phyloP scores from a whole-genome alignment of 2,329 filamentous ascomycete species.

The Fusarium sp. region DNA sequence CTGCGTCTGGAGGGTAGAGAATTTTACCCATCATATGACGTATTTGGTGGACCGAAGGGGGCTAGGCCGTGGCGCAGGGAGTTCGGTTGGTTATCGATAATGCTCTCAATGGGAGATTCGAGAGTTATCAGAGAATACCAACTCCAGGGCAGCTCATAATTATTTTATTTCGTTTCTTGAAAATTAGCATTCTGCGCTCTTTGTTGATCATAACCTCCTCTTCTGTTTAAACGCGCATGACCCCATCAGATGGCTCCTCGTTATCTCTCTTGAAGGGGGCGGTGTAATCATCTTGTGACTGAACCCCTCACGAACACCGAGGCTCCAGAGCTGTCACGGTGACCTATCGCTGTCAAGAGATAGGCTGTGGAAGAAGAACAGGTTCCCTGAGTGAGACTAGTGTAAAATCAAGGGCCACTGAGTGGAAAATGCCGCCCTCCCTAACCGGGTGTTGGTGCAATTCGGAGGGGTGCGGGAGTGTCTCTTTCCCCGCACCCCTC shows the following conservation, averaged over 20 bases:
- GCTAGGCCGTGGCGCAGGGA: background rate
- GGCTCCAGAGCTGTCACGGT: background rate
- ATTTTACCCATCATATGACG: background rate
- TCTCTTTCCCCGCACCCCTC: background rate
- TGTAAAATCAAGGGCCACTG: background rate
- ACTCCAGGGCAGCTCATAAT: background rate
- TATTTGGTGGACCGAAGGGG: background rate
- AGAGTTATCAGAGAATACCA: background rate
- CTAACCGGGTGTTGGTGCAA: background rate
- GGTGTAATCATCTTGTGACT: background rate
- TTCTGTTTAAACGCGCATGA: background rate
- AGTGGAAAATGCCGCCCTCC: background rate
- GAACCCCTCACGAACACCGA: background rate
- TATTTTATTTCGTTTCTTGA: background rate
- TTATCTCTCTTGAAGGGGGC: background rate
- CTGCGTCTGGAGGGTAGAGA: background rate
- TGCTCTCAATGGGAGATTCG: background rate
- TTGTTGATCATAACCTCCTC: background rate
- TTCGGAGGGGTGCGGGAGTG: too few species aligned
- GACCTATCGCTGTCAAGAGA: background rate
- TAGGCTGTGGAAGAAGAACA: background rate
- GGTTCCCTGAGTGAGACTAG: background rate
- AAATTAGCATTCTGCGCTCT: background rate
- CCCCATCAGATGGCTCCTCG: background rate
- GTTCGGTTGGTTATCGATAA: background rate